Percentiles rank a stretch among this genome's conserved stretches.
These are phyloP conservation scores for Clavariopsis aquatica DNA, from an alignment of 495 filamentous ascomycete genomes.

Conservation along the genomic window DNA sequence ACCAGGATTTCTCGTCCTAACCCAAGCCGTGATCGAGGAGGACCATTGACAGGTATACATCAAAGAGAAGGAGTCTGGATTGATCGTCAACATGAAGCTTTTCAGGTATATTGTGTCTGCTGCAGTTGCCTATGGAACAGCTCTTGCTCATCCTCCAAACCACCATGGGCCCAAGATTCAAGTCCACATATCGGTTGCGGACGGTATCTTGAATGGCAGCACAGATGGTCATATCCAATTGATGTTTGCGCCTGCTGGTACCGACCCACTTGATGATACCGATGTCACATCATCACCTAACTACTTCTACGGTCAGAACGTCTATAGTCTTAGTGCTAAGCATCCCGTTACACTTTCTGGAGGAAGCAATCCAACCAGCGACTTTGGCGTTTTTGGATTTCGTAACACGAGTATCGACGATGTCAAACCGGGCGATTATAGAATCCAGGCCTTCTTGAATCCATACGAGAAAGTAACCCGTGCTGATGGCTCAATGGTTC, in stretches of 20 bases:
- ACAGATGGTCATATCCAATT: conserved; percentile 31
- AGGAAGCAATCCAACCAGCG: conserved; percentile 9
- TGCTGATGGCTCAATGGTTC: conserved; percentile 32
- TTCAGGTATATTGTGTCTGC: no score
- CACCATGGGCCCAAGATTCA: no score
- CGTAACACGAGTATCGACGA: conserved; percentile 19
- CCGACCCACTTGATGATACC: conserved; percentile 29
- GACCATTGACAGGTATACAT: no score
- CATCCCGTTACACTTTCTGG: conserved; percentile 18
- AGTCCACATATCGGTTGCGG: conserved; percentile 30
- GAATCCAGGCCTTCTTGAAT: conserved; percentile 30
- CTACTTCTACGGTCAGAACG: conserved; percentile 35
- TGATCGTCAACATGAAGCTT: no score
- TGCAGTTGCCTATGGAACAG: no score
- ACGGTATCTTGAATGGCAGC: conserved; percentile 25
- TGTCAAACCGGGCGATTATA: conserved; percentile 27
- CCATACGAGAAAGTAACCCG: conserved; percentile 27
- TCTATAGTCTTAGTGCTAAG: conserved; percentile 7
- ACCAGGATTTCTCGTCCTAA: no score
- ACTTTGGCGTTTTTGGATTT: conserved; percentile 25
- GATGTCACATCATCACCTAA: conserved; percentile 33
- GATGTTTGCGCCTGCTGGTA: conserved; percentile 29
- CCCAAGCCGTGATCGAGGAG: no score
- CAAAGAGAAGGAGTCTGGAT: no score
- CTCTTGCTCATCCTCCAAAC: no score